Base-by-base conservation (phyloP, 306 rosid species). In the Luffa aegyptiaca region DNA sequence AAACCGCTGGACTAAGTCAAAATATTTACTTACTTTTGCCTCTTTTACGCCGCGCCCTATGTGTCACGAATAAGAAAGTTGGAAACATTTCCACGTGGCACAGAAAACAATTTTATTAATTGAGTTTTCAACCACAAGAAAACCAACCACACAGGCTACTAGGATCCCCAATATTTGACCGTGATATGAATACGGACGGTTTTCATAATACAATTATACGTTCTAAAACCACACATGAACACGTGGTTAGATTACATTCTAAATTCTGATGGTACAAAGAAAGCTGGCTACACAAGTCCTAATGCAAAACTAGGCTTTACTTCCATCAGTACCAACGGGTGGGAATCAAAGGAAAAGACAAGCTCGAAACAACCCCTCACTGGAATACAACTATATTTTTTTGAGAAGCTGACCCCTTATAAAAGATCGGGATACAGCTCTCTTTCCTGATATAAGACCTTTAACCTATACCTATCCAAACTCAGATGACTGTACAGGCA, bases 381-480 rank as follows among this genome's bases (percentile, higher is more conserved):
- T 69, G 36, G 75, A 51, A 73, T 48, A 46, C 20, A 73, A 75
- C 26, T 20, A 8, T 42, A 9, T 41, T 31, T 14, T 53, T 21
- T 51, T 31, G 77, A 85, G 62, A 79, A 88, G 88, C 87, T 52
- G 51, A 52, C 89, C 93, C 90, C 79, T 83, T 84, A 33, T 53
- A 92, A 91, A 92, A 90, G 80, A 77, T 51, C 63, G 80, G 89
- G 91, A 80, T 42, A 81, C 79, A 77, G 83, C 90, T 85, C 88
- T 74, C 82, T 82, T 83, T 77, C 82, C 84, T 81, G 74, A 71
- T 79, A 46, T n/a, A 52, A 81, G 11, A 79, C 80, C 85, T 75
- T 89, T 81, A 35, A 83, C 66, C 83, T 84, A 75, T 77, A 62
- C 87, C 91, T 86, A 85, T 85, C 74, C 82, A 80, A 63, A 79